phyloP scores from a whole-genome alignment of 2,329 filamentous ascomycete genomes.

The Botrytis tulipae region DNA sequence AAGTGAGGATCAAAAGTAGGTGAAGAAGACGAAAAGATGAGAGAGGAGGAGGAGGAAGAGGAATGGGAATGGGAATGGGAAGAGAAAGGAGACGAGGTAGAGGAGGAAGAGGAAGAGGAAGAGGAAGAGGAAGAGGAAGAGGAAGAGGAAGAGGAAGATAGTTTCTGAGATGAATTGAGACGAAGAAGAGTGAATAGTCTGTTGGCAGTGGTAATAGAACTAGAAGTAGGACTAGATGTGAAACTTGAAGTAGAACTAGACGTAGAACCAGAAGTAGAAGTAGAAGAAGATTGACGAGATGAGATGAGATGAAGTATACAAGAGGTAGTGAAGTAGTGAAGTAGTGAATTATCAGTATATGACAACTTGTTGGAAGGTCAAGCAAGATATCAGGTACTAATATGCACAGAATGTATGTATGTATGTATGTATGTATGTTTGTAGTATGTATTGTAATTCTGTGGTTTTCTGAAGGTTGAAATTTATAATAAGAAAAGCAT shows the following conservation, averaged over 20 bases:
- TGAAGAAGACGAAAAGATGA: not conserved
- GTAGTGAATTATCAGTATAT: not conserved
- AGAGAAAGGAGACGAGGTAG: not conserved
- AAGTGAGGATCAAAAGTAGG: constrained; percentile 3
- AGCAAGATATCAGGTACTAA: constrained; percentile 1
- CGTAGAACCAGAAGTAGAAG: not conserved
- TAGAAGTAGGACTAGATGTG: not conserved
- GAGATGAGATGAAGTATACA: not conserved
- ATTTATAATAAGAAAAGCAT: not conserved
- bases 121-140: not conserved
- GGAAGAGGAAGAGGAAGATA: not conserved
- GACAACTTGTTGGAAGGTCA: not conserved
- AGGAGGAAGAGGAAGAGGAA: no score
- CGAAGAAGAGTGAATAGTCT: not conserved
- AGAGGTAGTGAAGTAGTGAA: not conserved
- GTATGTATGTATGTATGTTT: not conserved
- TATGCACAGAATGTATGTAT: not conserved
- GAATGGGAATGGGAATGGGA: not conserved
- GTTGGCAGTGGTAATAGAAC: not conserved
- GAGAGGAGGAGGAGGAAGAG: not conserved
- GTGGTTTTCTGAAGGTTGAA: not conserved
- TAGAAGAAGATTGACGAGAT: not conserved
- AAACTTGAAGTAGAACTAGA: not conserved
- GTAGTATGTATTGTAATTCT: not conserved
- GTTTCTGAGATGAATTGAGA: not conserved